Conservation (phyloP, 2,329 filamentous ascomycete genomes). For the Trichoderma atroviride region DNA sequence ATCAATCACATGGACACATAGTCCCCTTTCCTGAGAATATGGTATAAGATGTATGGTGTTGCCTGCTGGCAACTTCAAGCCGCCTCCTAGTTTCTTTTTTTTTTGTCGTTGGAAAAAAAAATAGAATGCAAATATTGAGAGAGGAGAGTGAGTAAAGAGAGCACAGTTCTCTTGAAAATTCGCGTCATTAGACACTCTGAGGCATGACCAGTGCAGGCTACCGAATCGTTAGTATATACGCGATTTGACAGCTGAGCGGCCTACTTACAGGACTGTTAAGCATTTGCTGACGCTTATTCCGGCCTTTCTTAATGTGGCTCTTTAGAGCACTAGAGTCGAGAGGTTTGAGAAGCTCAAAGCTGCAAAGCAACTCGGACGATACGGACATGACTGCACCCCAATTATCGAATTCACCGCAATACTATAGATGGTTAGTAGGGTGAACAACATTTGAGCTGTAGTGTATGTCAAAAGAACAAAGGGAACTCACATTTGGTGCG, state of each 20-base stretch:
- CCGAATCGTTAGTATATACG: slow-evolving; percentile 21
- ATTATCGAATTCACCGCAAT: slow-evolving; percentile 98
- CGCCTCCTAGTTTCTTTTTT: background rate
- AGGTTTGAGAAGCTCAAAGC: slow-evolving; percentile 95
- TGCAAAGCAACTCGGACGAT: slow-evolving; percentile 88
- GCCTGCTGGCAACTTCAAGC: background rate
- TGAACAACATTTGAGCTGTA: background rate
- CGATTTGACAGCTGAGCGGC: background rate
- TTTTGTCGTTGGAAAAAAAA: background rate
- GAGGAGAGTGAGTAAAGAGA: background rate
- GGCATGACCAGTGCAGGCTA: slow-evolving; percentile 60
- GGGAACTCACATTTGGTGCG: slow-evolving; percentile 81
- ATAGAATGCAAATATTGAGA: background rate
- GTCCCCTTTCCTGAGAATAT: background rate
- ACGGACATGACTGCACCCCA: slow-evolving; percentile 99
- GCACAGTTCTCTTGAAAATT: background rate
- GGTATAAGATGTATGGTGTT: slow-evolving; percentile 22
- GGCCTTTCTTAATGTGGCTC: slow-evolving; percentile 97
- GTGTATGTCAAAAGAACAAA: background rate
- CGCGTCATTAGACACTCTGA: slow-evolving; percentile 52
- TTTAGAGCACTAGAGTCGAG: slow-evolving; percentile 95
- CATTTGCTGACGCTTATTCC: slow-evolving; percentile 92
- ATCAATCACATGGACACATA: slow-evolving; percentile 20
- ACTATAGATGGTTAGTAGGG: slow-evolving; percentile 58
- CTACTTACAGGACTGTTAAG: slow-evolving; percentile 89